Evolutionary conservation across 2,329 filamentous ascomycete genomes (phyloP), one percentile per base, ranked within the genome.

Genomic region (Epichloe gansuensis): DNA sequence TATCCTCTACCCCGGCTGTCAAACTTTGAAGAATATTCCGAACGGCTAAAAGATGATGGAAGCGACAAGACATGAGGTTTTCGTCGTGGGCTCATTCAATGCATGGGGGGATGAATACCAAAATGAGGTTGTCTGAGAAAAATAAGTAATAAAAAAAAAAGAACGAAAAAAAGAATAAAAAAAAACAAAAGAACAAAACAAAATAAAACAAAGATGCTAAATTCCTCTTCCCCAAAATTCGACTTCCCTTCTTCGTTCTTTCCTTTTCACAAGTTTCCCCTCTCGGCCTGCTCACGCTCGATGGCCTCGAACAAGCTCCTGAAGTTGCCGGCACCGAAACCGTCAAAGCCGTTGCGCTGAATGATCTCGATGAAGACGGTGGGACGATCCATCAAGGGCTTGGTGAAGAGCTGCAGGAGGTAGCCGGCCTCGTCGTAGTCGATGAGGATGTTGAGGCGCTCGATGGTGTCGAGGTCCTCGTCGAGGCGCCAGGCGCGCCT

Each of bases 281-380:
- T 76, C 67, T 86, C 75, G 46, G 82, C 89, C 75, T 96, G 91
- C 69, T 96, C 91, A 49, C 91, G 75, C 77, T 96, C 91, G 67
- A 96, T 94, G 3, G 91, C 91, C 75, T 96, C 91, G 63, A 96
- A 96, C 61, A 96, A 64, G 56, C 85, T 90, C 80, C 90, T 95
- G 74, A 96, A 96, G 69, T 96, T 97, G 1, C 91, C 91, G 0
- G 91, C 91, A 4, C 91, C 91, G 61, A 96, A 96, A 0, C 91
- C 91, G 35, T 86, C 83, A 67, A 96, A 96, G 58, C 89, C 83
- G 61, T 94, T 85, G 53, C 91, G 75, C 75, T 96, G 90, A 62
- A 96, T 96, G 61, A 96, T 95, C 78, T 96, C 91, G 57, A 96
- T 82, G 66, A 96, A 96, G 31, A 96, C 91, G 3, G 91, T 96